A percentile compares a stretch with the other conserved stretches of the same genome.
phyloP scores from a whole-genome alignment of 345 rosid genomes.

The Laguncularia racemosa region DNA sequence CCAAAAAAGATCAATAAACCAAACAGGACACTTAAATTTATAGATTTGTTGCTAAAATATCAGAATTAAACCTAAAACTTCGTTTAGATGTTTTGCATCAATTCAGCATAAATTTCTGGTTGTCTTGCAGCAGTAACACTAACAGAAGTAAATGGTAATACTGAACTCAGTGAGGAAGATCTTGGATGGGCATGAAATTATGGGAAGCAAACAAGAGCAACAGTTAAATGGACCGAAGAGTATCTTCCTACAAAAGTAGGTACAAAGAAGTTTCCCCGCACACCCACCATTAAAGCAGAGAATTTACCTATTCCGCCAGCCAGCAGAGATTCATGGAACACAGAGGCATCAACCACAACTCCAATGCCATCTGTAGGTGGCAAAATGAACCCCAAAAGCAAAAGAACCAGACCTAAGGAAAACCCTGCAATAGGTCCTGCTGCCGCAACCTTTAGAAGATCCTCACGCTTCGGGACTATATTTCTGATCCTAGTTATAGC shows the following conservation, averaged over 20 bases:
- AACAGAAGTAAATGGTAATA: background rate
- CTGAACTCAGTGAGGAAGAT: no score
- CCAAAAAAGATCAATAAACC: no score
- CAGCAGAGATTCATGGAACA: constrained; percentile 89
- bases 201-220: no score
- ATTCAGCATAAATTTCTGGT: no score
- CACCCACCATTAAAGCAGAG: background rate
- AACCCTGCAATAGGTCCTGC: constrained; percentile 97
- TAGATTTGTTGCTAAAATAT: no score
- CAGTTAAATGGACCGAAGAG: no score
- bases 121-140: background rate
- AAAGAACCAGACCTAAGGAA: constrained; percentile 64
- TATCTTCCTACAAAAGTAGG: no score
- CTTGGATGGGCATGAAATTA: no score
- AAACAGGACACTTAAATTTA: no score
- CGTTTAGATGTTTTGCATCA: no score
- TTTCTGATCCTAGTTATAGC: constrained; percentile 80
- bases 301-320: constrained; percentile 80
- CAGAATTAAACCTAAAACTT: no score
- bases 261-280: no score
- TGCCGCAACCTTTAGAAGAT: constrained; percentile 78
- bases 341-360: constrained; percentile 76
- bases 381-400: constrained; percentile 70
- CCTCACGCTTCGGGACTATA: constrained; percentile 82
- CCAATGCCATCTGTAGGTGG: constrained; percentile 93